Evolutionary conservation across 2,329 filamentous ascomycete species (phyloP).

Genomic region (Pseudophaeomoniella oleicola): DNA sequence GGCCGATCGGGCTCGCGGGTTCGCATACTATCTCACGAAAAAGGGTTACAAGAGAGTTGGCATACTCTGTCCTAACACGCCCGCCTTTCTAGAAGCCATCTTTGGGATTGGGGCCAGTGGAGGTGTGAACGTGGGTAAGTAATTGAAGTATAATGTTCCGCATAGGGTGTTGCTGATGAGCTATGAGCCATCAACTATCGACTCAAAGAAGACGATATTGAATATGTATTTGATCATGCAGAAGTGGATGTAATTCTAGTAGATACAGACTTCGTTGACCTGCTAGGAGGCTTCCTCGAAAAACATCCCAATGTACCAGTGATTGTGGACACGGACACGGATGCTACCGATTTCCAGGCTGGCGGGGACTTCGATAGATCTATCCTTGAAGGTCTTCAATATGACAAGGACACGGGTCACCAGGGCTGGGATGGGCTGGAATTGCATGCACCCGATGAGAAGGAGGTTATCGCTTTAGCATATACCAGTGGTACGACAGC

Average conservation of each 20-base stretch:
- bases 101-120: slow-evolving; percentile 77
- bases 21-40: slow-evolving; percentile 76
- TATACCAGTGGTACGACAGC: slow-evolving; percentile 94
- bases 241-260: slow-evolving; percentile 80
- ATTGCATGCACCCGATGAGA: slow-evolving; percentile 57
- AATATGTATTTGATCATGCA: slow-evolving; percentile 78
- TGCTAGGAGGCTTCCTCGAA: slow-evolving; percentile 54
- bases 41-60: slow-evolving; percentile 64
- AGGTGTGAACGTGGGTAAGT: slow-evolving; percentile 53
- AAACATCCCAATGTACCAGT: slow-evolving; percentile 50
- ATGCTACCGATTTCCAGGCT: slow-evolving; percentile 57
- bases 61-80: slow-evolving; percentile 81
- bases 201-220: slow-evolving; percentile 70
- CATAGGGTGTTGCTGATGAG: neutral
- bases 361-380: slow-evolving; percentile 73
- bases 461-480: slow-evolving; percentile 69
- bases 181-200: slow-evolving; percentile 49
- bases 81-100: slow-evolving; percentile 80
- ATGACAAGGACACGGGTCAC: slow-evolving; percentile 51
- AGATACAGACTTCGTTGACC: slow-evolving; percentile 60
- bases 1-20: slow-evolving; percentile 69
- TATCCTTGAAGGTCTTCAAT: slow-evolving; percentile 61
- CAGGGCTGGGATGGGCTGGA: slow-evolving; percentile 67
- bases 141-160: slow-evolving; percentile 6
- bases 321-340: slow-evolving; percentile 73